Conservation (phyloP, 768 basidiomycete genomes). For the Leucocoprinus sp. region DNA sequence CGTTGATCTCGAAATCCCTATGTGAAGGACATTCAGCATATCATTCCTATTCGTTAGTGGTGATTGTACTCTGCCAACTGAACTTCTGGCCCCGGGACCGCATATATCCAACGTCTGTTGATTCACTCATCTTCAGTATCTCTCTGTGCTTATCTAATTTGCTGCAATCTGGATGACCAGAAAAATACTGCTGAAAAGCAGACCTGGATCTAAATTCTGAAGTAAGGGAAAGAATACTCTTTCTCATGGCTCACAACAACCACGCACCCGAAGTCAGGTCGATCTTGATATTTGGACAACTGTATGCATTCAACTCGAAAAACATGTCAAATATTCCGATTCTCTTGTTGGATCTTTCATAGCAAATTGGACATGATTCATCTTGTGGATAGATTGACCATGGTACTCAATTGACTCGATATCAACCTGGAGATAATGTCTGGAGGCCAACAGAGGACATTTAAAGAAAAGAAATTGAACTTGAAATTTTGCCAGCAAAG, state of each 20-base stretch:
- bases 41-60: conserved; percentile 56
- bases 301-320: conserved; percentile 23
- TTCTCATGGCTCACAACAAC: conserved; percentile 49
- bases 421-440: conserved; percentile 26
- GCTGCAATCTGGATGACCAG: conserved; percentile 25
- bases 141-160: conserved; percentile 34
- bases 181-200: conserved; percentile 60
- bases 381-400: conserved; percentile 44
- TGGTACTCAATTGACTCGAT: conserved; percentile 36
- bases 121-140: conserved; percentile 52
- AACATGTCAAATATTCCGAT: conserved; percentile 1
- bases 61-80: conserved; percentile 35
- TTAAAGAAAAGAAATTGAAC: conserved; percentile 51
- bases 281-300: conserved; percentile 64
- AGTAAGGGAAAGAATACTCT: conserved; percentile 57
- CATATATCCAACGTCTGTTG: conserved; percentile 67
- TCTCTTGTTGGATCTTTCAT: conserved; percentile 41
- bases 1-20: conserved; percentile 31
- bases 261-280: conserved; percentile 32
- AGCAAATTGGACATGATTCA: conserved; percentile 53
- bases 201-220: conserved; percentile 35
- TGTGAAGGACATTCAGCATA: conserved; percentile 40
- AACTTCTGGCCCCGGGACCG: conserved; percentile 56
- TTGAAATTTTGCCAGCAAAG: conserved; percentile 51
- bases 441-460: conserved; percentile 39